Conservation (phyloP, 768 basidiomycete genomes). For the Auriscalpium vulgare region DNA sequence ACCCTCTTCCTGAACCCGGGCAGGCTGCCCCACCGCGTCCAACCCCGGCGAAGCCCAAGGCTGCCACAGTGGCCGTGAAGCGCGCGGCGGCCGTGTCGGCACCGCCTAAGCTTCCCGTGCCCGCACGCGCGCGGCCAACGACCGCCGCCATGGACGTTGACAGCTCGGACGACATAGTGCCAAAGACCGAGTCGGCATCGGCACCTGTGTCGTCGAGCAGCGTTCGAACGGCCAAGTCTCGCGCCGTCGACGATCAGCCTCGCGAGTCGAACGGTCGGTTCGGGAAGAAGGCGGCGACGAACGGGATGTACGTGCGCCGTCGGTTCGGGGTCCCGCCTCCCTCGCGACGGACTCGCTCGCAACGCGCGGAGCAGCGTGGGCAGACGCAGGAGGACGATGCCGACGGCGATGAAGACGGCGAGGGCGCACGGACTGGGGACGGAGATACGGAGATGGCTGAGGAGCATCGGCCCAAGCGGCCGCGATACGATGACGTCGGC, state of each 20-base stretch:
- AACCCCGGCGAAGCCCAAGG: neutral
- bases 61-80: too few species aligned
- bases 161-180: neutral
- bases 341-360: constrained; percentile 7
- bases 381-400: constrained; percentile 12
- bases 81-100: neutral
- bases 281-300: constrained; percentile 49
- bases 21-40: neutral
- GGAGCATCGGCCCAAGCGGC: neutral
- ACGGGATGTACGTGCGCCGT: constrained; percentile 33
- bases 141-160: neutral
- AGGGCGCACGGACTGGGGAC: neutral
- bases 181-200: constrained; percentile 5
- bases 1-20: constrained; percentile 5
- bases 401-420: neutral
- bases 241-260: constrained; percentile 45
- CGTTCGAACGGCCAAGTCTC: constrained; percentile 30
- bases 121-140: neutral
- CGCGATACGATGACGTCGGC: neutral
- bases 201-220: neutral
- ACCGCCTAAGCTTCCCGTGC: neutral
- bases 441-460: neutral
- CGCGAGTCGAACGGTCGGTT: constrained; percentile 60
- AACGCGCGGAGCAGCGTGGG: constrained; percentile 14
- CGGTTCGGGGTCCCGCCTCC: neutral